Conservation (phyloP, 306 rosid species). For the Ochetophila trinervis region DNA sequence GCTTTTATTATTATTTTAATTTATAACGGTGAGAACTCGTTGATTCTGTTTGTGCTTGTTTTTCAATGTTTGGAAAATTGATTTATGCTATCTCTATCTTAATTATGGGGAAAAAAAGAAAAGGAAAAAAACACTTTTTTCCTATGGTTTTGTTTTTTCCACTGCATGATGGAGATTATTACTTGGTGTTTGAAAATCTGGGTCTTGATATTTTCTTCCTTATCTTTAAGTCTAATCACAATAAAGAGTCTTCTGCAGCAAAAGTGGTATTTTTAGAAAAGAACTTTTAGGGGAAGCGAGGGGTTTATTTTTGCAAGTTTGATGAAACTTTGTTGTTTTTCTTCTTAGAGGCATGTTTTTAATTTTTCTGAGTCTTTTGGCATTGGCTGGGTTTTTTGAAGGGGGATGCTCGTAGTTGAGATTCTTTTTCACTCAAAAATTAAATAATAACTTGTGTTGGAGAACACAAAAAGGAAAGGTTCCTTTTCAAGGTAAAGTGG, state of each 20-base stretch:
- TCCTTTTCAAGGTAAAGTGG: conserved; percentile 37
- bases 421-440: conserved; percentile 12
- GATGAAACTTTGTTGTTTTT: not conserved
- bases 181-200: not conserved
- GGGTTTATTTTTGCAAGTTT: not conserved
- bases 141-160: not conserved
- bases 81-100: not conserved
- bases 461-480: conserved; percentile 34
- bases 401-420: conserved; percentile 20
- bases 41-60: not conserved
- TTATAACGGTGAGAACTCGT: not conserved
- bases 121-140: no score
- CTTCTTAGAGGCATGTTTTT: not conserved
- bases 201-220: not conserved
- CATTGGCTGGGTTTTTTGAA: conserved; percentile 33
- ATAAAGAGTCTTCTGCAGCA: not conserved
- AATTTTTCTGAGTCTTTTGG: conserved; percentile 1
- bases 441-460: conserved; percentile 19
- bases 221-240: not conserved
- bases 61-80: not conserved
- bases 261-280: not conserved
- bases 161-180: no score
- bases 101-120: no score
- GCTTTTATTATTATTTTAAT: conserved; percentile 1
- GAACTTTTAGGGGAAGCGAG: not conserved